These are phyloP conservation scores for Beta vulgaris DNA, from an alignment of 148 eudicot species.

Conservation along the genomic window DNA sequence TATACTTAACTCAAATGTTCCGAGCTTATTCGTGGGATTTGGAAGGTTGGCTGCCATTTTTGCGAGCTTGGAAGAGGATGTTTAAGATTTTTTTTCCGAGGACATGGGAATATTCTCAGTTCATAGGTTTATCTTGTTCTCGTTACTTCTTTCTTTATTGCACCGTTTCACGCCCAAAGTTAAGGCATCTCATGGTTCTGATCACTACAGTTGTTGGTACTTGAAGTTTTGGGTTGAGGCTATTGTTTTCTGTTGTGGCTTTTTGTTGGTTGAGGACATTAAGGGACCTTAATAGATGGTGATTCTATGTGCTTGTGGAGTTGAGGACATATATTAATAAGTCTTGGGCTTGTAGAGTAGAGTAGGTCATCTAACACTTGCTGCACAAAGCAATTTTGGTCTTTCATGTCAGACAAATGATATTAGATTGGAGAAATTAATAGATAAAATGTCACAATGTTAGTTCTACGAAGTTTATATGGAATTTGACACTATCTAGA, in stretches of 20 bases:
- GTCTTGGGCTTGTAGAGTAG: not conserved
- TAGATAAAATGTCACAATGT: too few relatives aligned
- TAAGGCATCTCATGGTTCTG: not conserved
- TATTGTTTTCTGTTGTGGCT: not conserved
- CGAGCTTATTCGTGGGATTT: not conserved
- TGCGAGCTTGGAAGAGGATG: not conserved
- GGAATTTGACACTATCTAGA: not conserved
- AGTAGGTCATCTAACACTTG: not conserved
- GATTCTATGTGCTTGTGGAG: not conserved
- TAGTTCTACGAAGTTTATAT: not conserved
- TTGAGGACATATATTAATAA: not conserved
- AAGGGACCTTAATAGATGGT: not conserved
- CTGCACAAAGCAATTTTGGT: not conserved
- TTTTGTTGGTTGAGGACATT: not conserved
- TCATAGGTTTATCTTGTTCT: not conserved
- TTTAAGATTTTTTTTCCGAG: not conserved
- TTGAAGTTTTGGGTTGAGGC: not conserved
- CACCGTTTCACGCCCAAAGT: too few relatives aligned
- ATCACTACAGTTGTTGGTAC: not conserved
- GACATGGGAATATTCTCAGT: not conserved
- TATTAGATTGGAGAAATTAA: too few relatives aligned
- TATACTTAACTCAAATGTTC: not conserved
- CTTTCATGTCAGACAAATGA: too few relatives aligned
- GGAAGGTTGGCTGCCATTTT: not conserved
- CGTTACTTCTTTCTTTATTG: not conserved